phyloP scores from a whole-genome alignment of 805 yeast species.

The Kuraishia molischiana region DNA sequence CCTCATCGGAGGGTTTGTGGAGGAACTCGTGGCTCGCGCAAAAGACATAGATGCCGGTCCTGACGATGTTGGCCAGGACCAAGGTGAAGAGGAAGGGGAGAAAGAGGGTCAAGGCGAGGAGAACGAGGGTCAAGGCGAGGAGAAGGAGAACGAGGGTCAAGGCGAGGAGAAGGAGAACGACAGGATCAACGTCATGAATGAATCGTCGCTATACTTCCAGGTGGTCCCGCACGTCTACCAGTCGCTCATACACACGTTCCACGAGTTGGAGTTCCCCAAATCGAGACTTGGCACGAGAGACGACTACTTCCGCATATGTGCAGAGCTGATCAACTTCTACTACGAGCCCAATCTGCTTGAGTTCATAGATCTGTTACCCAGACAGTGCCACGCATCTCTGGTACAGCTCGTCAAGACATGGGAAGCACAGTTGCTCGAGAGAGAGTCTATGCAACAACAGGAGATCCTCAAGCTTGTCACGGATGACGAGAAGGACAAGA shows the following conservation, averaged over 20 bases:
- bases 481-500: conserved; percentile 5
- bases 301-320: conserved; percentile 17
- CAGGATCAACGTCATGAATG: conserved; percentile 19
- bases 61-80: conserved; percentile 10
- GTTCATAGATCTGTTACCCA: conserved; percentile 21
- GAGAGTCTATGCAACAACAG: conserved; percentile 27
- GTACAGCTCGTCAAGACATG: conserved; percentile 25
- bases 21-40: conserved; percentile 18
- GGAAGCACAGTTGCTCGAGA: conserved; percentile 23
- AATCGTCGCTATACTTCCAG: conserved; percentile 23
- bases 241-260: conserved; percentile 13
- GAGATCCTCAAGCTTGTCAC: conserved; percentile 24
- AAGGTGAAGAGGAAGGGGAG: background rate
- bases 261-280: conserved; percentile 16
- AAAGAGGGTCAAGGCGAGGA: conserved; percentile 1
- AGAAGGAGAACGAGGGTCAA: background rate
- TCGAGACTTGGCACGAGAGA: conserved; percentile 3
- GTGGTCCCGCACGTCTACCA: conserved; percentile 23
- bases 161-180: background rate
- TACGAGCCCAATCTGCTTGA: conserved; percentile 24
- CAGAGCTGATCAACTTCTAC: conserved; percentile 23
- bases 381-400: conserved; percentile 20
- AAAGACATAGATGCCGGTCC: conserved; percentile 26
- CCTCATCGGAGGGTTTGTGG: conserved; percentile 23
- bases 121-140: background rate